A percentile compares a stretch with the other conserved stretches of the same genome.
These are phyloP conservation scores for Hyphodiscus hymeniophilus DNA, from an alignment of 495 filamentous ascomycete genomes.

Conservation along the genomic window DNA sequence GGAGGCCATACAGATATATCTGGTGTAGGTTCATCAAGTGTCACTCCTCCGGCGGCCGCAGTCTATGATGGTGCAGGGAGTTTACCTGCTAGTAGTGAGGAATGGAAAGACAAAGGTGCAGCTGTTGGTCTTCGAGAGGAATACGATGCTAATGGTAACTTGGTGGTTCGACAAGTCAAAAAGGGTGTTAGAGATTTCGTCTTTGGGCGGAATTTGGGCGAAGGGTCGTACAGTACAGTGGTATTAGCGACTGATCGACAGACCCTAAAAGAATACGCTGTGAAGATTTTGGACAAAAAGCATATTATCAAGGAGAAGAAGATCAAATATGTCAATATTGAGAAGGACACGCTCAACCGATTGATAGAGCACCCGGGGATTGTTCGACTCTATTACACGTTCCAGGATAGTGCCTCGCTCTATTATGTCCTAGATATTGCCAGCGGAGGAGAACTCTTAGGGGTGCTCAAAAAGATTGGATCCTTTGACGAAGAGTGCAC, in stretches of 20 bases:
- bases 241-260: conserved; percentile 91
- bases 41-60: conserved; percentile 32
- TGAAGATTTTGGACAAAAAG: conserved; percentile 96
- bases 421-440: conserved; percentile 97
- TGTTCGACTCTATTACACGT: conserved; percentile 96
- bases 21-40: conserved; percentile 16
- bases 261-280: conserved; percentile 92
- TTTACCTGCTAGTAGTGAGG: conserved; percentile 65
- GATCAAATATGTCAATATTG: conserved; percentile 99
- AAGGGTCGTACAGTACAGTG: conserved; percentile 98
- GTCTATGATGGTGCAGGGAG: conserved; percentile 56
- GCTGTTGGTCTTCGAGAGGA: conserved; percentile 73
- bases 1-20: conserved; percentile 25
- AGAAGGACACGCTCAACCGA: conserved; percentile 95
- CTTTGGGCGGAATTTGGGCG: conserved; percentile 85
- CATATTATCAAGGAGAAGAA: conserved; percentile 99
- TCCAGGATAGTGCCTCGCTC: conserved; percentile 90
- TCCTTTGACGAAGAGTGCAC: conserved; percentile 97
- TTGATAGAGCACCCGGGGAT: conserved; percentile 95
- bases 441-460: conserved; percentile 84
- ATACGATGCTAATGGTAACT: conserved; percentile 72
- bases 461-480: conserved; percentile 84
- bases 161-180: conserved; percentile 76
- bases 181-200: conserved; percentile 97
- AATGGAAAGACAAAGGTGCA: conserved; percentile 92